phyloP scores from a whole-genome alignment of 2,329 filamentous ascomycete species.

The Colletotrichum filicis region DNA sequence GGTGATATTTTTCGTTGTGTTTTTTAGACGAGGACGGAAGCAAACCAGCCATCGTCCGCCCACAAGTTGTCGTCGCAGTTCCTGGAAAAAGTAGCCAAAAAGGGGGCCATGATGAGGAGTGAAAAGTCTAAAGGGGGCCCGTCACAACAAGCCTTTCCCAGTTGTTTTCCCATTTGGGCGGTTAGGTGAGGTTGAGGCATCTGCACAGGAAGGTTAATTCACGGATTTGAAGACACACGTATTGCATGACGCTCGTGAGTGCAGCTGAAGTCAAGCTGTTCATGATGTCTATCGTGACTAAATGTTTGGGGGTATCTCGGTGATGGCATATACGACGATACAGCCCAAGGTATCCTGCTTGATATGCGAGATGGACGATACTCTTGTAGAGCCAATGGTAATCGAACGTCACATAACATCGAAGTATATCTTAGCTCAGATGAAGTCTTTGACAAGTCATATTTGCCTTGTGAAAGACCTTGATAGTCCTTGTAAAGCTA shows the following conservation, averaged over 20 bases:
- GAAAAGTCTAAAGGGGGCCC: constrained; percentile 12
- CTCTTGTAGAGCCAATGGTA: no score
- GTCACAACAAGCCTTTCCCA: constrained; percentile 12
- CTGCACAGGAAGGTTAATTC: constrained; percentile 32
- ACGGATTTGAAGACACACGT: constrained; percentile 24
- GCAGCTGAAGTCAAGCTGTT: background rate
- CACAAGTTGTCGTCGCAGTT: background rate
- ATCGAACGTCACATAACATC: no score
- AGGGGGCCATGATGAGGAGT: constrained; percentile 1
- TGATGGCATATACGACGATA: background rate
- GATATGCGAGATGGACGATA: no score
- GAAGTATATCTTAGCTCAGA: no score
- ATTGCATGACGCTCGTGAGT: background rate
- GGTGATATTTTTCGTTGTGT: background rate
- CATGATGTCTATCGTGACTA: background rate
- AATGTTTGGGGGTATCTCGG: background rate
- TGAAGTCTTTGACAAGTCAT: no score
- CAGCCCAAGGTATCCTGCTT: background rate
- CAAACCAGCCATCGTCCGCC: background rate
- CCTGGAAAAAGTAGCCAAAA: background rate
- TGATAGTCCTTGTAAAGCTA: no score
- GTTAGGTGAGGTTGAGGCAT: constrained; percentile 23
- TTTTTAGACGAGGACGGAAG: constrained; percentile 16
- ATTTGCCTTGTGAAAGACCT: no score
- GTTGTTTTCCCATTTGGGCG: constrained; percentile 30